phyloP scores from a whole-genome alignment of 805 yeast species.

The Spathaspora sp. region DNA sequence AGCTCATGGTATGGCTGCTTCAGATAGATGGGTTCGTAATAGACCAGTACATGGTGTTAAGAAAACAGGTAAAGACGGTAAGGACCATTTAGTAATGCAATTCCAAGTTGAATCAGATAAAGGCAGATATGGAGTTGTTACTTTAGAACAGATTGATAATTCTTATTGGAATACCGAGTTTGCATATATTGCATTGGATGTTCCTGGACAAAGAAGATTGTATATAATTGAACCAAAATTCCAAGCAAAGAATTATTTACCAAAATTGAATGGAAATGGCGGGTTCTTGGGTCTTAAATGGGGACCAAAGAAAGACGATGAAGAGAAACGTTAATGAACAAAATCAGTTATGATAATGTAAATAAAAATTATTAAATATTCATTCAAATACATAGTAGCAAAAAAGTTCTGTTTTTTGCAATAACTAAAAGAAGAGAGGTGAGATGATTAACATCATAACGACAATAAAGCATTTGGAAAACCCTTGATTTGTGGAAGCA shows the following conservation, averaged over 20 bases:
- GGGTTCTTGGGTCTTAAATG: constrained; percentile 82
- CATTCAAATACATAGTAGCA: not conserved
- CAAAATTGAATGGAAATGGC: constrained; percentile 26
- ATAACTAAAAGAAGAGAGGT: not conserved
- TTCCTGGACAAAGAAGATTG: constrained; percentile 64
- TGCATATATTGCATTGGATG: constrained; percentile 70
- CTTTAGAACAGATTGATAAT: constrained; percentile 75
- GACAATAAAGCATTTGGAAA: not conserved
- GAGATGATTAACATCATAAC: not conserved
- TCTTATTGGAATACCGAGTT: constrained; percentile 65
- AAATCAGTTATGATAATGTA: not conserved
- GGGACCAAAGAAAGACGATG: constrained; percentile 67
- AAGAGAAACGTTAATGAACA: constrained; percentile 1
- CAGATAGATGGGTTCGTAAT: constrained; percentile 82
- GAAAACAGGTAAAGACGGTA: constrained; percentile 68
- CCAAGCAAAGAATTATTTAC: constrained; percentile 42
- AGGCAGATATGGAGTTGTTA: constrained; percentile 63
- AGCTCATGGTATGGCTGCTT: constrained; percentile 74
- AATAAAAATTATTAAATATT: not conserved
- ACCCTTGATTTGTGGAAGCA: not conserved
- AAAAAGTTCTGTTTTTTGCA: not conserved
- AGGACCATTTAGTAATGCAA: constrained; percentile 77
- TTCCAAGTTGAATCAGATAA: constrained; percentile 77
- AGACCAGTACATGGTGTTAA: constrained; percentile 75
- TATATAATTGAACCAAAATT: constrained; percentile 64